These are phyloP conservation scores for Rhododendron williamsianum DNA, from an alignment of 148 eudicot genomes.

Conservation along the genomic window DNA sequence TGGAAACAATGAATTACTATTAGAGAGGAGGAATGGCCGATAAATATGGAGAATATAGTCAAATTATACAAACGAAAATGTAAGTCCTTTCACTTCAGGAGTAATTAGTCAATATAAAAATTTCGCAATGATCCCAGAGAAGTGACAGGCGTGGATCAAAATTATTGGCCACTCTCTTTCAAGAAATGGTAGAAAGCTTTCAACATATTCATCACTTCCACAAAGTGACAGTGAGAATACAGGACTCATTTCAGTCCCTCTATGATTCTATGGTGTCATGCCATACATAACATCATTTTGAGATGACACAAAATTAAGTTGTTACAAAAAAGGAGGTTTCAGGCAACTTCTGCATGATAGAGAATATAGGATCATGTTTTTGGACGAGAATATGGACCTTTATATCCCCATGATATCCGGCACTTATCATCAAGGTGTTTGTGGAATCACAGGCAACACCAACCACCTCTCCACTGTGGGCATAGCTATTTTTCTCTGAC, in stretches of 20 bases:
- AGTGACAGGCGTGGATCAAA: background rate
- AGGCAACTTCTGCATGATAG: background rate
- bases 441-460: constrained; percentile 96
- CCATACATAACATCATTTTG: background rate
- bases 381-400: constrained; percentile 36
- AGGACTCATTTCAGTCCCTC: background rate
- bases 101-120: background rate
- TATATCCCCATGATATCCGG: constrained; percentile 86
- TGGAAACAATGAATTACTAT: background rate
- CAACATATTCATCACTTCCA: background rate
- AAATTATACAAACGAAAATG: background rate
- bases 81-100: background rate
- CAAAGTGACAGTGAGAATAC: background rate
- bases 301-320: background rate
- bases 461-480: constrained; percentile 85
- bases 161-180: background rate
- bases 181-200: background rate
- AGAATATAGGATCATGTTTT: background rate
- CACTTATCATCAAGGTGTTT: constrained; percentile 78
- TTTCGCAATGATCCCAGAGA: background rate
- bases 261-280: background rate
- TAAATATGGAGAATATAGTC: background rate
- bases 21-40: background rate
- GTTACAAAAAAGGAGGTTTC: background rate
- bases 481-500: constrained; percentile 45